Evolutionary conservation across 441 rosid genomes (phyloP), one percentile per base, ranked within the genome.

Genomic region (Eruca vesicaria): DNA sequence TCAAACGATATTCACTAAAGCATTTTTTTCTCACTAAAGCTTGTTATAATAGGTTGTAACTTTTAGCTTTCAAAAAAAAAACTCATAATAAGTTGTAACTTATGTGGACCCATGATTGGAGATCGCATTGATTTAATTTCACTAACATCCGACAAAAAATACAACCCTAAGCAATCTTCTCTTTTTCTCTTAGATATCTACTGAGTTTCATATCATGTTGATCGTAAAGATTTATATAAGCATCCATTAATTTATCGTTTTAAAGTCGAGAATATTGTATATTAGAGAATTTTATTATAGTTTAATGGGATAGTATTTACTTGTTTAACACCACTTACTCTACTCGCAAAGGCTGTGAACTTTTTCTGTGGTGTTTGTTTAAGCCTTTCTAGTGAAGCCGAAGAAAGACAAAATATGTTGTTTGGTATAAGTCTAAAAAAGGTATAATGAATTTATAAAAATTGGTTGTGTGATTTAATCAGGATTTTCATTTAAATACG

Each of bases 61-160:
- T 76, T 63, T 43, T 11, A 19, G 26, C 26, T 23, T 23, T 70
- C 33, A 70, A 53, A 21, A 56, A 45, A 71, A 57, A 7, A 36
- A 53, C 48, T 65, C 64, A 71, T 65, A 48, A 59, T 63, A 23
- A 74, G 63, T 64, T 69, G 11, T 56, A 63, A 63, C 79, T 76
- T 63, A 19, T 59, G 68, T 55, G 68, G 80, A 26, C 80, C 71
- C 63, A 52, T 36, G 33, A 43, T 58, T 64, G 14, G 57, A 76
- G 29, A 16, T 77, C 7, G 57, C 32, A 29, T 43, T 21, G 21
- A 67, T 64, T 35, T 35, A 33, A n/a, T 66, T 66, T 71, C 20
- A 71, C 66, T 18, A 32, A 15, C 0, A 66, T 41, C 29, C 66
- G 23, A 11, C 29, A 23, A 32, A 69, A 12, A 57, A 55, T 3